Evolutionary conservation across 148 eudicot genomes (phyloP).

Genomic region (Selenicereus undatus): DNA sequence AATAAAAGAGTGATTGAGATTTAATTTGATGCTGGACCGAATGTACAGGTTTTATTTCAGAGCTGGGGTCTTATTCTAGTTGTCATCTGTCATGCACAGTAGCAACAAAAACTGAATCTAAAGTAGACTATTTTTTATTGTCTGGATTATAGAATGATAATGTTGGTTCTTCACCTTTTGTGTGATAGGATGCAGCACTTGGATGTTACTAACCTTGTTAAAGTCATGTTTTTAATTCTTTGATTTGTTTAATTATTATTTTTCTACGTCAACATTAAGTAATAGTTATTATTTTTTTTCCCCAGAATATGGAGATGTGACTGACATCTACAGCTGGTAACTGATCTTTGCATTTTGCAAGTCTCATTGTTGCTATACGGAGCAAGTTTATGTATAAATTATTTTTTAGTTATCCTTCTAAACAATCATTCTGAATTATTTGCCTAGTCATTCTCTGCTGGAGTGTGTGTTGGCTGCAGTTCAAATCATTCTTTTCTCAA

Average conservation of each 20-base stretch:
- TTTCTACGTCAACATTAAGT: slow-evolving; percentile 7
- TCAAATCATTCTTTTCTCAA: background rate
- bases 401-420: background rate
- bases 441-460: background rate
- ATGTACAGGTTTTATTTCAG: slow-evolving; percentile 8
- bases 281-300: slow-evolving; percentile 10
- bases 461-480: too few relatives aligned
- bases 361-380: slow-evolving; percentile 9
- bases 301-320: slow-evolving; percentile 97
- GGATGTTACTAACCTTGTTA: background rate
- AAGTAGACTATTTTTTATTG: background rate
- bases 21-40: slow-evolving; percentile 5
- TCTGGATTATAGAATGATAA: background rate
- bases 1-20: too few relatives aligned
- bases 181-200: background rate
- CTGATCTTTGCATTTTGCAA: slow-evolving; percentile 20
- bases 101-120: background rate
- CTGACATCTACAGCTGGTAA: slow-evolving; percentile 95
- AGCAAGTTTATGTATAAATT: background rate
- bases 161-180: background rate
- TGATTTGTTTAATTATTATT: background rate
- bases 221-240: background rate
- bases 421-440: background rate
- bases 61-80: background rate
- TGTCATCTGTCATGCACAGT: background rate